These are phyloP conservation scores for Epichloe sibirici DNA, from an alignment of 2,329 filamentous ascomycete genomes.

Conservation along the genomic window DNA sequence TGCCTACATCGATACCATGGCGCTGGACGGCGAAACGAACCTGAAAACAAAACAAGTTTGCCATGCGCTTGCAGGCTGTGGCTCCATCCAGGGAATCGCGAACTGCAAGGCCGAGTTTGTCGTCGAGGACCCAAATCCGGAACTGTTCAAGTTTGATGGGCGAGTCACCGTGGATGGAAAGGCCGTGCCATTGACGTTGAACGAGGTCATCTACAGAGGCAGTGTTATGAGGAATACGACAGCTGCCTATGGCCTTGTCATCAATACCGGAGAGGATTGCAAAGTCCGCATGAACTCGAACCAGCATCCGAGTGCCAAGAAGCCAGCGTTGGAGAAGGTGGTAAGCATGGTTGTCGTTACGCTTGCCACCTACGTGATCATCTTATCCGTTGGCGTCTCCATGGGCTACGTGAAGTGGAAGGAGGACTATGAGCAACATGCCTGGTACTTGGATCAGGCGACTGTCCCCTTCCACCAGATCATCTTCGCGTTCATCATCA, in stretches of 20 bases:
- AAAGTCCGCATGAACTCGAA: slow-evolving; percentile 90
- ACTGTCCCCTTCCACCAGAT: slow-evolving; percentile 69
- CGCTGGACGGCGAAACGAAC: slow-evolving; percentile 71
- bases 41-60: slow-evolving; percentile 64
- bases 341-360: slow-evolving; percentile 75
- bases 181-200: slow-evolving; percentile 60
- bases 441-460: slow-evolving; percentile 66
- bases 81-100: slow-evolving; percentile 40
- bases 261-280: slow-evolving; percentile 84
- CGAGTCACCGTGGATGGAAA: slow-evolving; percentile 46
- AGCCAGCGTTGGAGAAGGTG: slow-evolving; percentile 60
- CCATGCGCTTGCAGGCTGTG: slow-evolving; percentile 46
- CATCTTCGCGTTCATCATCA: slow-evolving; percentile 82
- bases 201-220: slow-evolving; percentile 76
- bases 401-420: slow-evolving; percentile 75
- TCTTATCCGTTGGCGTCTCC: slow-evolving; percentile 69
- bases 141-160: slow-evolving; percentile 67
- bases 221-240: slow-evolving; percentile 74
- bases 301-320: slow-evolving; percentile 76
- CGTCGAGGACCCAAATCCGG: slow-evolving; percentile 64
- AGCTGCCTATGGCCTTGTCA: slow-evolving; percentile 60
- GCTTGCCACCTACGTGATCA: slow-evolving; percentile 66
- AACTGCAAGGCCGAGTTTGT: slow-evolving; percentile 50
- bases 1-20: slow-evolving; percentile 79
- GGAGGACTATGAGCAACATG: slow-evolving; percentile 47